phyloP scores from a whole-genome alignment of 257 asterid genomes.

The Solanum appendiculatum region DNA sequence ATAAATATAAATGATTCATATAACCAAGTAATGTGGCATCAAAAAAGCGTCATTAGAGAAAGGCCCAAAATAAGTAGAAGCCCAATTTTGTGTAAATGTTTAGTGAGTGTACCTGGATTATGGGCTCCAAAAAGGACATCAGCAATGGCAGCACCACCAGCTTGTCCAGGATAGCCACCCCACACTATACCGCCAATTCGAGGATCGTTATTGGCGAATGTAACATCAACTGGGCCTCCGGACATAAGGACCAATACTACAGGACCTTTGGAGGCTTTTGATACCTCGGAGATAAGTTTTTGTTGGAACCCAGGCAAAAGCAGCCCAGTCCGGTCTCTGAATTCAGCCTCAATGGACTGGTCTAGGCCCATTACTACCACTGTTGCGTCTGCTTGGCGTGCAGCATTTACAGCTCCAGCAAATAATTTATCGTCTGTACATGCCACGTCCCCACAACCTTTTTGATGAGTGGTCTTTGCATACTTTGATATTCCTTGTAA shows the following conservation, averaged over 20 bases:
- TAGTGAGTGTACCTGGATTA: slow-evolving; percentile 51
- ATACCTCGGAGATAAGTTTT: slow-evolving; percentile 54
- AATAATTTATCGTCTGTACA: slow-evolving; percentile 36
- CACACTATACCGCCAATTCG: slow-evolving; percentile 52
- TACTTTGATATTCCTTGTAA: slow-evolving; percentile 54
- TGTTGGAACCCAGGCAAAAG: slow-evolving; percentile 61
- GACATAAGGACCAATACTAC: slow-evolving; percentile 52
- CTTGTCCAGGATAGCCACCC: slow-evolving; percentile 88
- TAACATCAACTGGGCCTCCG: slow-evolving; percentile 79
- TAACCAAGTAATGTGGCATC: not conserved
- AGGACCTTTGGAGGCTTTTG: slow-evolving; percentile 65
- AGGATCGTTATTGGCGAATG: slow-evolving; percentile 59
- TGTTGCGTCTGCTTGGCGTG: slow-evolving; percentile 57
- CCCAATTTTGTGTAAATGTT: not conserved
- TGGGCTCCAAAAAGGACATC: slow-evolving; percentile 65
- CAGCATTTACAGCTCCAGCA: slow-evolving; percentile 47
- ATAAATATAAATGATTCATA: not conserved
- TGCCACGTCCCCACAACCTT: slow-evolving; percentile 55
- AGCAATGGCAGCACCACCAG: slow-evolving; percentile 78
- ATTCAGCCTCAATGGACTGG: slow-evolving; percentile 70
- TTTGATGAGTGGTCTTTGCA: slow-evolving; percentile 41
- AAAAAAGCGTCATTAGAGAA: no score
- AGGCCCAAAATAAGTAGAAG: not conserved
- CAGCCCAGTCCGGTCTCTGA: slow-evolving; percentile 52
- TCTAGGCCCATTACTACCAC: slow-evolving; percentile 68